These are phyloP conservation scores for Coemansia erecta DNA, from an alignment of 192 early-diverging fungal genomes.

Conservation along the genomic window DNA sequence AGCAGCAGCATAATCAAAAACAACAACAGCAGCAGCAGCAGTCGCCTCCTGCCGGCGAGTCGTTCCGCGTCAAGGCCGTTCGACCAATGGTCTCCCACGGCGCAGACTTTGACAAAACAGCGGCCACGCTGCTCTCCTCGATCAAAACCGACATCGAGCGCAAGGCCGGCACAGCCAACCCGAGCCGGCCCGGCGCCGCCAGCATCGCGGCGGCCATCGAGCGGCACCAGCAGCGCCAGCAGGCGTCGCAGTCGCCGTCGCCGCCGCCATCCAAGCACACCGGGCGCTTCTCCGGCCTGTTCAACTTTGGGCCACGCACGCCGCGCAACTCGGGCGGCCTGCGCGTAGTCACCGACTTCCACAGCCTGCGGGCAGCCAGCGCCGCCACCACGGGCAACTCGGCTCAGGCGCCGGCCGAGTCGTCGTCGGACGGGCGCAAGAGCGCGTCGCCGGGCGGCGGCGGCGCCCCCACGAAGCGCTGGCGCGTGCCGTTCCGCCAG, in stretches of 20 bases:
- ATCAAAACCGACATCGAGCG: constrained; percentile 48
- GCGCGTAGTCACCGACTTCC: constrained; percentile 42
- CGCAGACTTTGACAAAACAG: constrained; percentile 48
- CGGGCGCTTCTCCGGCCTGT: constrained; percentile 43
- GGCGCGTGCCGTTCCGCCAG: constrained; percentile 47
- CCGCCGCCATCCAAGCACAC: constrained; percentile 15
- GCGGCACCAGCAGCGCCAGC: constrained; percentile 43
- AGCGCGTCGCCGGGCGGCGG: constrained; percentile 47
- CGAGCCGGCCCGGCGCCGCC: constrained; percentile 9
- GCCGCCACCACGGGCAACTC: constrained; percentile 4
- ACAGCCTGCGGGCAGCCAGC: constrained; percentile 18
- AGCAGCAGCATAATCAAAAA: too few relatives aligned
- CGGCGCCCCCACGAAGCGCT: constrained; percentile 28
- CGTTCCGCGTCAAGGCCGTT: constrained; percentile 48
- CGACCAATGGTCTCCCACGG: constrained; percentile 47
- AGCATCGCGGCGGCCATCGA: constrained; percentile 49
- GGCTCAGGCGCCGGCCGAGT: not conserved
- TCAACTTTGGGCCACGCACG: constrained; percentile 42
- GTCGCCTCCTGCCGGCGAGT: constrained; percentile 13
- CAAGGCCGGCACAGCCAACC: constrained; percentile 13
- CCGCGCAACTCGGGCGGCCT: constrained; percentile 13
- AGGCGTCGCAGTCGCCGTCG: constrained; percentile 13
- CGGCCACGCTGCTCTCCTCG: constrained; percentile 45
- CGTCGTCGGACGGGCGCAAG: constrained; percentile 26
- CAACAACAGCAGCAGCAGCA: constrained; percentile 7